Evolutionary conservation across 495 filamentous ascomycete genomes (phyloP).

Genomic region (Penicillium antarcticum): DNA sequence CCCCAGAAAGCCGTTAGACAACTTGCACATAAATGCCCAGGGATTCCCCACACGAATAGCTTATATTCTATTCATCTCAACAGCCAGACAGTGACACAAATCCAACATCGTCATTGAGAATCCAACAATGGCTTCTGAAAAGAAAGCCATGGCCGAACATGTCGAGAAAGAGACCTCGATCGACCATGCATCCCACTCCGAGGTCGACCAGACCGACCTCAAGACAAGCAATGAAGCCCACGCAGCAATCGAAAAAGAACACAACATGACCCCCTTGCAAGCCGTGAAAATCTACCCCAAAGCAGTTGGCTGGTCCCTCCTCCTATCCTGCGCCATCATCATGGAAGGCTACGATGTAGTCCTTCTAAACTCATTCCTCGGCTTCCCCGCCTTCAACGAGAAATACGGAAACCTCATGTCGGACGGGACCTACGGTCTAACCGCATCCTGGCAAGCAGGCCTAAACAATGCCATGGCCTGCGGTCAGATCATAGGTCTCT

Average conservation of each 20-base stretch:
- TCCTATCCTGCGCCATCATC: constrained; percentile 46
- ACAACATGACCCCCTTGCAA: constrained; percentile 36
- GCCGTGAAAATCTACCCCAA: constrained; percentile 49
- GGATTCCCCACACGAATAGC: background rate
- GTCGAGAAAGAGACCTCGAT: constrained; percentile 1
- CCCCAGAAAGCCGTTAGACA: background rate
- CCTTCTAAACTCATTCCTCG: constrained; percentile 44
- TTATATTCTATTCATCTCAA: background rate
- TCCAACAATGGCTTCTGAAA: constrained; percentile 1
- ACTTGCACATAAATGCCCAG: background rate
- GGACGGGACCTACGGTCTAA: constrained; percentile 45
- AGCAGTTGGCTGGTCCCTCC: constrained; percentile 47
- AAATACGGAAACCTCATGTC: constrained; percentile 58
- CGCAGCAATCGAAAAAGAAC: constrained; percentile 21
- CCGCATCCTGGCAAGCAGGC: constrained; percentile 66
- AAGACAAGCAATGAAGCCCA: constrained; percentile 22
- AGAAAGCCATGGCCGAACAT: constrained; percentile 1
- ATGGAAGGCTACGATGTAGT: constrained; percentile 55
- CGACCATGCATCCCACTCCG: background rate
- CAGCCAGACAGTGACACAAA: background rate
- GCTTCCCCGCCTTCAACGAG: constrained; percentile 50
- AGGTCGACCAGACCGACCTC: background rate
- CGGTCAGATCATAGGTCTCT: constrained; percentile 69
- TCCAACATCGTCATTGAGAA: background rate
- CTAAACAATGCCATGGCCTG: constrained; percentile 60